phyloP scores from a whole-genome alignment of 2,329 filamentous ascomycete species.

The Metarhizium brunneum region DNA sequence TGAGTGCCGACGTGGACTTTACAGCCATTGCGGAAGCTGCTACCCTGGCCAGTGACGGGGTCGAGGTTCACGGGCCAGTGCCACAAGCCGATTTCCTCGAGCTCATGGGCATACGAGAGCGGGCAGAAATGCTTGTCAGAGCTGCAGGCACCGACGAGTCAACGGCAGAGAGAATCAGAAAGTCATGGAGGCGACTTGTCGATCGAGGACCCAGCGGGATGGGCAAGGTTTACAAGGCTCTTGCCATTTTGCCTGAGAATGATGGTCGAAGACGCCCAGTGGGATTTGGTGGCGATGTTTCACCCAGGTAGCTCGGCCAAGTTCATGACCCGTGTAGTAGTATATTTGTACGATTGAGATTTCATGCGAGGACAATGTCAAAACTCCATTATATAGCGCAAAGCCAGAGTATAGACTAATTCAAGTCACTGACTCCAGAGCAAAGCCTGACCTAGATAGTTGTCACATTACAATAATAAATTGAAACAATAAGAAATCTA shows the following conservation, averaged over 20 bases:
- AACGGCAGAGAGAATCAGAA: constrained; percentile 54
- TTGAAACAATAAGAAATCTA: constrained; percentile 1
- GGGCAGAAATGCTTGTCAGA: constrained; percentile 58
- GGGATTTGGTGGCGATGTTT: constrained; percentile 74
- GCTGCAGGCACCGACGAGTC: constrained; percentile 30
- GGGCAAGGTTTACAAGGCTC: constrained; percentile 88
- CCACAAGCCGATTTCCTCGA: constrained; percentile 74
- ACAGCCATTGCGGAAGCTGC: constrained; percentile 76
- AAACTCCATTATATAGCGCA: too few relatives aligned
- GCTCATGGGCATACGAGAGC: constrained; percentile 73
- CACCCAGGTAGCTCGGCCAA: neutral
- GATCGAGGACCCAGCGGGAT: constrained; percentile 76
- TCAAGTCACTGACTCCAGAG: neutral
- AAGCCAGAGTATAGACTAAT: neutral
- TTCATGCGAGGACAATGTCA: neutral
- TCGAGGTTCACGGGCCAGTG: constrained; percentile 89
- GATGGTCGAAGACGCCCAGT: constrained; percentile 67
- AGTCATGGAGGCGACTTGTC: constrained; percentile 73
- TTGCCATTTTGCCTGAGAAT: constrained; percentile 83
- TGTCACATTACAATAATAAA: neutral
- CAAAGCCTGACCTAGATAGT: neutral
- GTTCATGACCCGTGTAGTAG: neutral
- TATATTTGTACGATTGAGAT: neutral
- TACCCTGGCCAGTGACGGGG: constrained; percentile 60
- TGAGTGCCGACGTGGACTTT: constrained; percentile 93